Evolutionary conservation across 2,329 filamentous ascomycete species (phyloP).

Genomic region (Epichloe aotearoae): DNA sequence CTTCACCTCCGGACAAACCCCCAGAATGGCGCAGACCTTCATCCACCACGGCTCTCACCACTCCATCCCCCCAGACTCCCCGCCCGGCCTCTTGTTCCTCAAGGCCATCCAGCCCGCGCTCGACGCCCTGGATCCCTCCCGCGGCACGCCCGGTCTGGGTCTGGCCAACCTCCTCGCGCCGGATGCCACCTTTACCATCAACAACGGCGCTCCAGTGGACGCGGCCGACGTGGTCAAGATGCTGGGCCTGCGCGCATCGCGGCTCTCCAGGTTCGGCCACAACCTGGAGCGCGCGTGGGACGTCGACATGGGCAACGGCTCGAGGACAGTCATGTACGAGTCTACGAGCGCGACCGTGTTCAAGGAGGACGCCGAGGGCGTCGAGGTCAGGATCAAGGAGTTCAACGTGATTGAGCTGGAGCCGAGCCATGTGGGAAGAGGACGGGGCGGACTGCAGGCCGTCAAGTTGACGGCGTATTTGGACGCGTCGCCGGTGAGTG

Average conservation of each 20-base stretch:
- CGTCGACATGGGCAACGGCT: background rate
- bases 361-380: background rate
- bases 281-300: background rate
- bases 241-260: background rate
- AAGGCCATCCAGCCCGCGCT: slow-evolving; percentile 7
- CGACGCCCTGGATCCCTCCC: slow-evolving; percentile 7
- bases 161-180: slow-evolving; percentile 4
- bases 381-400: slow-evolving; percentile 2
- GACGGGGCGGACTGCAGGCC: background rate
- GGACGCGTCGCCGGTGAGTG: background rate
- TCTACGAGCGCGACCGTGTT: slow-evolving; percentile 1
- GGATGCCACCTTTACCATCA: slow-evolving; percentile 6
- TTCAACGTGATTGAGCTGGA: slow-evolving; percentile 2
- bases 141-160: background rate
- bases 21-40: background rate
- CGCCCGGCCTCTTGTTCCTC: slow-evolving; percentile 8
- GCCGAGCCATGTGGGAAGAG: background rate
- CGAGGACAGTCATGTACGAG: slow-evolving; percentile 1
- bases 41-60: background rate
- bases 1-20: too few relatives aligned
- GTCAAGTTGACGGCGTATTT: background rate
- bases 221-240: slow-evolving; percentile 5
- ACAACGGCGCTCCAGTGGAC: slow-evolving; percentile 2
- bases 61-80: background rate
- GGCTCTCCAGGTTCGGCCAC: background rate